These are phyloP conservation scores for Diphasiastrum complanatum DNA, from an alignment of 83 land plant species.

Conservation along the genomic window DNA sequence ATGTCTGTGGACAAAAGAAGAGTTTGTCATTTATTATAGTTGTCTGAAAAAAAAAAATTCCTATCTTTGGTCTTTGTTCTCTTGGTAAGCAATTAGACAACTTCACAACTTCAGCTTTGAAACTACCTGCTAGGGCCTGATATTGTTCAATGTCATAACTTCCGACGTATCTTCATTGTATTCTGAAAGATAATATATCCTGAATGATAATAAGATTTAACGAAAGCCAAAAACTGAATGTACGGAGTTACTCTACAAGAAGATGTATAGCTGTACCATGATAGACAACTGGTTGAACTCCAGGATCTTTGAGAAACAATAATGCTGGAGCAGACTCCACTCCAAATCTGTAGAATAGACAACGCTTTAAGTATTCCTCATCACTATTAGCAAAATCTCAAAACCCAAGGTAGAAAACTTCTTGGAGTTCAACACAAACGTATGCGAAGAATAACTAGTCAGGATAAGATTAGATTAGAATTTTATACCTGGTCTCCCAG, in stretches of 20 bases:
- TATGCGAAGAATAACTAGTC: not conserved
- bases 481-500: slow-evolving; percentile 61
- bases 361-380: not conserved
- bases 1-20: too few species aligned
- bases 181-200: too few species aligned
- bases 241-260: slow-evolving; percentile 5
- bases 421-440: not conserved
- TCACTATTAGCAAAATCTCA: too few species aligned
- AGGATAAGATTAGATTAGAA: not conserved
- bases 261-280: slow-evolving; percentile 62
- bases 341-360: slow-evolving; percentile 41
- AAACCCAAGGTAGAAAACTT: not conserved
- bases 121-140: too few species aligned
- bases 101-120: too few species aligned
- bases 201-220: not conserved
- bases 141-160: too few species aligned
- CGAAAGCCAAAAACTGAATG: not conserved
- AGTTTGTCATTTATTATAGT: too few species aligned
- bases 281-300: slow-evolving; percentile 49
- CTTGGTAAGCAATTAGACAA: too few species aligned
- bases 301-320: slow-evolving; percentile 63
- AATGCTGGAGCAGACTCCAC: slow-evolving; percentile 86
- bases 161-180: too few species aligned
- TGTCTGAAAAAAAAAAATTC: too few species aligned
- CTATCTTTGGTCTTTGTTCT: too few species aligned